Evolutionary conservation across 192 early-diverging fungal species (phyloP).

Genomic region (Coemansia sp.): DNA sequence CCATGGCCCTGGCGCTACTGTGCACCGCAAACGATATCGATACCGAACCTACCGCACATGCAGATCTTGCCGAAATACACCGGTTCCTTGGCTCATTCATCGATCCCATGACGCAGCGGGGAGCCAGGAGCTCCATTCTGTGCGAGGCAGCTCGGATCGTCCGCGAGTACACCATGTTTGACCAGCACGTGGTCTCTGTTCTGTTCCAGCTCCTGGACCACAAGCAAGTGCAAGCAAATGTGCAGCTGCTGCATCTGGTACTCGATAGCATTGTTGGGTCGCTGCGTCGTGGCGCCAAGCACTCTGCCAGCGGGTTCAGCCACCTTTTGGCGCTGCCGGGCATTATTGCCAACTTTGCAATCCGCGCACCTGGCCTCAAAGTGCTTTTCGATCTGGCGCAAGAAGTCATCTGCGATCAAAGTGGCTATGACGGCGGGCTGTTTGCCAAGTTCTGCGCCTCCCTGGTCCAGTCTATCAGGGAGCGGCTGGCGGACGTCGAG

Average conservation of each 20-base stretch:
- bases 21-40: slow-evolving; percentile 1
- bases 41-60: not conserved
- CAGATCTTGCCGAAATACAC: not conserved
- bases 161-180: slow-evolving; percentile 24
- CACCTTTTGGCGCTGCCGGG: slow-evolving; percentile 17
- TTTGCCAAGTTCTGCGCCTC: not conserved
- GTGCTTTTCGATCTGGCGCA: slow-evolving; percentile 26
- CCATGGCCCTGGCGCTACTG: not conserved
- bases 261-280: slow-evolving; percentile 18
- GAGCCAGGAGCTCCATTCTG: slow-evolving; percentile 9
- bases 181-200: not conserved
- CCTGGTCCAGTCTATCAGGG: slow-evolving; percentile 9
- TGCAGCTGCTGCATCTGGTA: slow-evolving; percentile 30
- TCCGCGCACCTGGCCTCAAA: slow-evolving; percentile 36
- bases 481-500: slow-evolving; percentile 40
- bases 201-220: slow-evolving; percentile 20
- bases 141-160: slow-evolving; percentile 37
- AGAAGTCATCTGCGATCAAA: slow-evolving; percentile 14
- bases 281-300: slow-evolving; percentile 16
- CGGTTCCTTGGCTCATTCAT: not conserved
- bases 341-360: slow-evolving; percentile 29
- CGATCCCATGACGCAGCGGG: too few relatives aligned
- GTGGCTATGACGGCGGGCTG: not conserved
- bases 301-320: not conserved
- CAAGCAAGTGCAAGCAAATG: slow-evolving; percentile 12